Percentiles rank a stretch among this genome's conserved stretches.
Evolutionary conservation across 768 basidiomycete species (phyloP).

Genomic region (Gautieria morchelliformis): DNA sequence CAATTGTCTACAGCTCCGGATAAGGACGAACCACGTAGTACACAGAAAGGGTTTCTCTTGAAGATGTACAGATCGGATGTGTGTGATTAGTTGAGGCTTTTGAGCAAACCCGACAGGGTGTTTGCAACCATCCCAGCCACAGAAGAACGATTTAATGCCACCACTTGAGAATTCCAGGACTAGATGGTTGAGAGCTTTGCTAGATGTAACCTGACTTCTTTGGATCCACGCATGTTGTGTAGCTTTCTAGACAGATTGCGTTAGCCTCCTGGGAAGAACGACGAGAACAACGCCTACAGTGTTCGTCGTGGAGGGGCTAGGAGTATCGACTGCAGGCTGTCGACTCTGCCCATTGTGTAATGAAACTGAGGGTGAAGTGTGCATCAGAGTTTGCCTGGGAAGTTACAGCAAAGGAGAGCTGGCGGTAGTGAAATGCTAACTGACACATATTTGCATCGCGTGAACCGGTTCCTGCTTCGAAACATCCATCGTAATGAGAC

Average conservation of each 20-base stretch:
- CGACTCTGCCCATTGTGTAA: no score
- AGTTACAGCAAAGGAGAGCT: no score
- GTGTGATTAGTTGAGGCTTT: conserved; percentile 5
- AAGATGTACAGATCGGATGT: conserved; percentile 4
- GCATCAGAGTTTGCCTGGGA: no score
- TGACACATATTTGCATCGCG: no score
- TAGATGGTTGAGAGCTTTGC: conserved; percentile 6
- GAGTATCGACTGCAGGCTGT: no score
- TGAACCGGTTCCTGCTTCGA: no score
- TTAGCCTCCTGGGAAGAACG: no score
- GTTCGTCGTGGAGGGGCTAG: no score
- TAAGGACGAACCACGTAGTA: conserved; percentile 6
- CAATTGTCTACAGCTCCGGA: background rate
- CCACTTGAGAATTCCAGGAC: conserved; percentile 4
- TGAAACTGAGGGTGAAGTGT: no score
- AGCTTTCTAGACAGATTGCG: background rate
- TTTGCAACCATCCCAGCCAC: conserved; percentile 4
- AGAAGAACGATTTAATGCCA: conserved; percentile 6
- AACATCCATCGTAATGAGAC: no score
- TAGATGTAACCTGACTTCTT: conserved; percentile 3
- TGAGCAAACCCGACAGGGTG: conserved; percentile 4
- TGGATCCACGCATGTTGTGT: conserved; percentile 2
- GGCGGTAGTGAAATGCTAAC: no score
- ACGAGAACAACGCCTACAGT: no score
- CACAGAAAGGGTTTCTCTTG: conserved; percentile 7